Base-by-base conservation (phyloP, 164 flowering plant genomes). In the Aristolochia contorta region DNA sequence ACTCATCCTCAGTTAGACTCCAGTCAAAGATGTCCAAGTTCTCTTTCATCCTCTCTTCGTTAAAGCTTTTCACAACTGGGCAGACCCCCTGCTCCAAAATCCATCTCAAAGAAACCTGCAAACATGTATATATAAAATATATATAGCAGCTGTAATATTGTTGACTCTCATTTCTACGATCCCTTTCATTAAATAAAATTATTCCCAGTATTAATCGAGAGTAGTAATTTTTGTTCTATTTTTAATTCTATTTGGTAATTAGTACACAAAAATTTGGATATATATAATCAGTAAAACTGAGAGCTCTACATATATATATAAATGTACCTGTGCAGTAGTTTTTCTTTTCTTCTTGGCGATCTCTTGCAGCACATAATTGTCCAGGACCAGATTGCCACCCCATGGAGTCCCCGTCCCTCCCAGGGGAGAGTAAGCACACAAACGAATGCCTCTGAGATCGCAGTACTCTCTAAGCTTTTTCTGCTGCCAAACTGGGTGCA, bases 101-200 rank as follows among this genome's bases (percentile, higher is more conserved):
- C 77, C 77, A 74, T 48, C 72, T 70, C 50, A 70, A 53, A 49
- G 64, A 66, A 23, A 74, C 64, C 77, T 74, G 59, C 54, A 46
- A 33, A 8, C 27, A 54, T 18, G 22, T 19, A 51, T 22, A 12
- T 4, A 4, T 51, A 22, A n/a, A 3, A 22, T 1, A n/a, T 2
- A 51, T 8, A 3, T 51, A 16, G 2, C n/a, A n/a, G n/a, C n/a
- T n/a, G n/a, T n/a, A n/a, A n/a, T n/a, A n/a, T n/a, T n/a, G n/a
- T n/a, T n/a, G n/a, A n/a, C n/a, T n/a, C n/a, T n/a, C n/a, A n/a
- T n/a, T n/a, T n/a, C n/a, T n/a, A n/a, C n/a, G n/a, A n/a, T n/a
- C n/a, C n/a, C n/a, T n/a, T n/a, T n/a, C n/a, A n/a, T n/a, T n/a
- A n/a, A n/a, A n/a, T n/a, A n/a, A n/a, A n/a, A n/a, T n/a, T n/a